Evolutionary conservation across 805 yeast species (phyloP).

Genomic region (Zygosaccharomyces siamensis): DNA sequence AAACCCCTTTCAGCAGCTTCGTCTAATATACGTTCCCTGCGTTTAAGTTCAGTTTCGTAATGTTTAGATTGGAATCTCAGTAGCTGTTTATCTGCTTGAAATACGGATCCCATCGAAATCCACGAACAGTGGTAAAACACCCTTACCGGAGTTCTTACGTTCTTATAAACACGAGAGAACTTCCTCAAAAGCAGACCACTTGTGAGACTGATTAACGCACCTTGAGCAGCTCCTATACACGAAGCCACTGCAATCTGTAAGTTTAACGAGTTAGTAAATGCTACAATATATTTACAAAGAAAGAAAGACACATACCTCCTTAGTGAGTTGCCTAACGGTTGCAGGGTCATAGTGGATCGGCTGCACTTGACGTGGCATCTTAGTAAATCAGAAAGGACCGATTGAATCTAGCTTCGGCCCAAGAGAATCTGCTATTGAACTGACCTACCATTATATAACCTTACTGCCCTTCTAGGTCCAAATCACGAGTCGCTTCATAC

Average conservation of each 20-base stretch:
- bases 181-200: conserved; percentile 34
- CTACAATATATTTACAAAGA: neutral
- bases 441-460: neutral
- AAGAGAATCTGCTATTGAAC: too few species aligned
- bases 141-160: conserved; percentile 39
- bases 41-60: conserved; percentile 33
- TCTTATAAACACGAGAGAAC: conserved; percentile 35
- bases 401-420: too few species aligned
- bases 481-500: conserved; percentile 3
- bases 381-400: neutral
- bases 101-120: conserved; percentile 40
- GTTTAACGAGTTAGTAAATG: conserved; percentile 10
- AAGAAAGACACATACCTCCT: conserved; percentile 28
- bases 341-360: conserved; percentile 39
- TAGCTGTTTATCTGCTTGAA: conserved; percentile 41
- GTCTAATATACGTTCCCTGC: conserved; percentile 37
- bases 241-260: conserved; percentile 36
- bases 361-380: conserved; percentile 27
- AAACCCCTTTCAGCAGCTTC: conserved; percentile 45
- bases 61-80: conserved; percentile 35
- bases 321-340: conserved; percentile 34
- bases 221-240: conserved; percentile 41
- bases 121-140: conserved; percentile 41
- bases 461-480: neutral
- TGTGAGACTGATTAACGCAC: conserved; percentile 37